Conservation (phyloP, 2,329 filamentous ascomycete genomes). For the Botrytis medusae region DNA sequence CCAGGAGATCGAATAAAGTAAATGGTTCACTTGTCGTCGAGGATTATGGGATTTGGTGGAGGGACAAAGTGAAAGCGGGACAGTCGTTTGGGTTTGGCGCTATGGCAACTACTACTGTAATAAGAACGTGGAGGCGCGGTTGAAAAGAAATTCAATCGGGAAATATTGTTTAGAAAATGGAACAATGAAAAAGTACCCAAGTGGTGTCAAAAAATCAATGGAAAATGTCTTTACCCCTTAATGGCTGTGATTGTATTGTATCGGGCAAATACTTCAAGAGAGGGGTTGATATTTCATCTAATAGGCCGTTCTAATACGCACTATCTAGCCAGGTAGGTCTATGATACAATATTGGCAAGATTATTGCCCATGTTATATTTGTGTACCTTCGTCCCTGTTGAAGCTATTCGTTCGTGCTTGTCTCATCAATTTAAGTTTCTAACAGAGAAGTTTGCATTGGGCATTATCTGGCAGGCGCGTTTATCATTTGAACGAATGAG, state of each 20-base stretch:
- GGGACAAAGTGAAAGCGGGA: conserved; percentile 24
- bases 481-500: conserved; percentile 4
- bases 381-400: not conserved
- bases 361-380: not conserved
- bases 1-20: conserved; percentile 3
- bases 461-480: conserved; percentile 18
- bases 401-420: conserved; percentile 8
- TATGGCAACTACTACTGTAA: conserved; percentile 9
- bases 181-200: conserved; percentile 4
- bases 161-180: conserved; percentile 6
- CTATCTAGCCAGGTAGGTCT: not conserved
- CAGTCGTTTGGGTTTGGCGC: conserved; percentile 23
- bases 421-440: conserved; percentile 20
- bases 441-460: conserved; percentile 20
- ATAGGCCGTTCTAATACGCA: not conserved
- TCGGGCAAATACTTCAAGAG: not conserved
- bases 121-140: conserved; percentile 16
- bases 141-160: conserved; percentile 9
- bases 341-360: not conserved
- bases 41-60: conserved; percentile 20
- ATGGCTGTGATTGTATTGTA: conserved; percentile 1
- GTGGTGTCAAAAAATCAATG: not conserved
- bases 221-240: conserved; percentile 11
- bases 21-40: conserved; percentile 18
- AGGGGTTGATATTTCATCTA: conserved; percentile 1